These are phyloP conservation scores for Anthoceros angustus DNA, from an alignment of 225 moss, liverwort and hornwort genomes.

Conservation along the genomic window DNA sequence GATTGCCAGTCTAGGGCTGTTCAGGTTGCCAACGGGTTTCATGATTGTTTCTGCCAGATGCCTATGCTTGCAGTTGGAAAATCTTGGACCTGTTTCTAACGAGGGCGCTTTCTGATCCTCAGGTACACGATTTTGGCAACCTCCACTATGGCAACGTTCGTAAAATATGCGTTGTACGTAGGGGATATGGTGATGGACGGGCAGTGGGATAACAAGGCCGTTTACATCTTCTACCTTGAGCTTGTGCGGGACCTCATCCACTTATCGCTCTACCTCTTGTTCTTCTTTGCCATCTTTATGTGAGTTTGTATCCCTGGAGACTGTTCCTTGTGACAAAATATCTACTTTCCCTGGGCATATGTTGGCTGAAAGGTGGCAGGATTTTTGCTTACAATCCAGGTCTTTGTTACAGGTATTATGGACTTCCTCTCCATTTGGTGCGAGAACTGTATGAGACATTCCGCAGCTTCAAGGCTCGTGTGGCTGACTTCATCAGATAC, in stretches of 20 bases:
- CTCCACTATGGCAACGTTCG: conserved; percentile 46
- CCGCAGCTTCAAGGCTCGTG: conserved; percentile 92
- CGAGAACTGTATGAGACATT: conserved; percentile 98
- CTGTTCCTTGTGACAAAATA: not conserved
- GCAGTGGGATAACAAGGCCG: conserved; percentile 63
- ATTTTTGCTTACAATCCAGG: too few species aligned
- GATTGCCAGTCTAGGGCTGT: not conserved
- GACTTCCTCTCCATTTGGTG: conserved; percentile 87
- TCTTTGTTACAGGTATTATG: conserved; percentile 28
- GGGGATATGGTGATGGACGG: conserved; percentile 70
- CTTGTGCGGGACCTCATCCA: conserved; percentile 85
- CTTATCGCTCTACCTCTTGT: conserved; percentile 64
- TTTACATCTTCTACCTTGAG: conserved; percentile 78
- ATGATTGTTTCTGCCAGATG: too few species aligned
- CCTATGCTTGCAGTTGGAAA: too few species aligned
- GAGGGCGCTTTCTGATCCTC: conserved; percentile 12
- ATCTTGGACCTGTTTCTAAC: not conserved
- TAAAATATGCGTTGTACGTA: conserved; percentile 68
- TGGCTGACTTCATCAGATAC: conserved; percentile 93
- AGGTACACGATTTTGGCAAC: conserved; percentile 69
- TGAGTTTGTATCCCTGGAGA: conserved; percentile 20
- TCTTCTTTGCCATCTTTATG: conserved; percentile 84
- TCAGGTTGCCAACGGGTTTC: too few species aligned
- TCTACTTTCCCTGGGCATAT: not conserved
- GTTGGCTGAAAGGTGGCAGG: too few species aligned